A percentile compares a stretch with the other conserved stretches of the same genome.
These are phyloP conservation scores for Pulicaria dysenterica DNA, from an alignment of 129 eudicot species.

Conservation along the genomic window DNA sequence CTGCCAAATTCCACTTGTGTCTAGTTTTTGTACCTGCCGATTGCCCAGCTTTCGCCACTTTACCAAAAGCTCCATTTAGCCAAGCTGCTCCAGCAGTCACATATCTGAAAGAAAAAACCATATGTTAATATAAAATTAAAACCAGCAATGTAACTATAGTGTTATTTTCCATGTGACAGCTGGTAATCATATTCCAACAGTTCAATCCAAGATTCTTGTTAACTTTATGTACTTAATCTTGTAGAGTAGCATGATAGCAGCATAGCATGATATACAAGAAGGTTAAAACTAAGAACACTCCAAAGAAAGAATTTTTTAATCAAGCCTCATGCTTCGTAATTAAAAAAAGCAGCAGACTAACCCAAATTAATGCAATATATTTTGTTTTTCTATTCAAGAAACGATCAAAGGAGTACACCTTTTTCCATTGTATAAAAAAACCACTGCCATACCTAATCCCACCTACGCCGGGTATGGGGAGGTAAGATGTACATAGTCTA, in stretches of 20 bases:
- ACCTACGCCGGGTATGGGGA: no score
- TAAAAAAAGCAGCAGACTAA: not conserved
- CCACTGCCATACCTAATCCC: no score
- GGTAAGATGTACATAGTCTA: no score
- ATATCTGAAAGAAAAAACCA: slow-evolving; percentile 54
- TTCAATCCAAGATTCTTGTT: slow-evolving; percentile 16
- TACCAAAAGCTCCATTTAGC: slow-evolving; percentile 85
- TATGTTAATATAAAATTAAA: not conserved
- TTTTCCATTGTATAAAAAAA: not conserved
- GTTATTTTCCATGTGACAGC: not conserved
- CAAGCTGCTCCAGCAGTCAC: slow-evolving; percentile 89
- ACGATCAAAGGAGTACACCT: not conserved
- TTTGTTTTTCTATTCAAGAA: not conserved
- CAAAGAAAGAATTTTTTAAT: not conserved
- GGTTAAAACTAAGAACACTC: not conserved
- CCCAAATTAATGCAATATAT: not conserved
- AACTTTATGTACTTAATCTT: not conserved
- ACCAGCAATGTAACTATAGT: not conserved
- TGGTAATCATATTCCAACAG: slow-evolving; percentile 3
- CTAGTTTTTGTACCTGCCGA: slow-evolving; percentile 65
- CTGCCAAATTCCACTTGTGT: slow-evolving; percentile 70
- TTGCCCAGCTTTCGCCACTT: slow-evolving; percentile 89
- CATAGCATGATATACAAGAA: not conserved
- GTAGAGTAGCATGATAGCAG: no score
- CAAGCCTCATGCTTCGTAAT: not conserved